Evolutionary conservation across 345 rosid genomes (phyloP), one percentile per base, ranked within the genome.

Genomic region (Streptanthus diversifolius): DNA sequence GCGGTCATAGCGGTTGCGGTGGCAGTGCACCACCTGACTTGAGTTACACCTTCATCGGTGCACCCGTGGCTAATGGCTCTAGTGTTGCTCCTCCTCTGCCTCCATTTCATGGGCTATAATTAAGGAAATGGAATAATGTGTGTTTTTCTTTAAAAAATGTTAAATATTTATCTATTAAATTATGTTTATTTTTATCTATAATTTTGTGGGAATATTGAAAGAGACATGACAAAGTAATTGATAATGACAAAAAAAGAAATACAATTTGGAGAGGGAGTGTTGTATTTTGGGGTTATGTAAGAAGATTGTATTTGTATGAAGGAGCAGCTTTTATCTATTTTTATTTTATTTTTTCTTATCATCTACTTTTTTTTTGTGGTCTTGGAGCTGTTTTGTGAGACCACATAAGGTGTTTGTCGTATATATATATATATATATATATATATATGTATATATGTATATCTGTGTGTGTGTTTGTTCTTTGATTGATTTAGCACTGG

Each of bases 31-130:
- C 43, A 22, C 39, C 66, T 25, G 70, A 63, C 1, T 41, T 76
- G 2, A 72, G 60, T 67, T 79, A 80, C 79, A 61, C 75, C 13
- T 80, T 70, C 72, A 80, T 76, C 0, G 81, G 79, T 15, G 79
- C 77, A 48, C 80, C 84, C 4, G 83, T 82, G 29, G 70, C 68
- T 41, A 75, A 72, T 47, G 62, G 76, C 66, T 48, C 58, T 62
- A 44, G 63, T 21, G 67, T 30, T 63, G 40, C 36, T 70, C 30
- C 21, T 59, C 63, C 30, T 35, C 75, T 55, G 35, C 71, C 53
- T 55, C 71, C 80, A 56, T 55, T 56, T 45, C 71, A 69, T 43
- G 71, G 77, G 33, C 7, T 69, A 22, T 47, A 63, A 55, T 37
- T 47, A 40, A 13, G 37, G 43, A 55, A 51, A 21, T 43, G 18